phyloP scores from a whole-genome alignment of 257 asterid genomes.

The Buddleja alternifolia region DNA sequence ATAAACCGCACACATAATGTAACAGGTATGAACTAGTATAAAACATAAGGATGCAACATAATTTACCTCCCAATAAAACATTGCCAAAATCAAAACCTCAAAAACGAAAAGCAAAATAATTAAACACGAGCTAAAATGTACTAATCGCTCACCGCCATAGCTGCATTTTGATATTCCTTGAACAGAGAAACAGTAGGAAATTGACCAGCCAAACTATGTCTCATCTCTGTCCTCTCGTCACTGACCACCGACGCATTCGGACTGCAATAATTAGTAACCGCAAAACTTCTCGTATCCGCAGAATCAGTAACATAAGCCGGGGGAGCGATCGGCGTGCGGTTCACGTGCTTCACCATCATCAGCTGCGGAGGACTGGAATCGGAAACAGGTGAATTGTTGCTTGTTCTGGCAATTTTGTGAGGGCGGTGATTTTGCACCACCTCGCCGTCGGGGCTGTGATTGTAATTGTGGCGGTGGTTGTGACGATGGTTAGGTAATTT shows the following conservation, averaged over 20 bases:
- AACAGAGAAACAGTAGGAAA: slow-evolving; percentile 87
- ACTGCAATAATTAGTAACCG: slow-evolving; percentile 35
- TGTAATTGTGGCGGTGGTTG: slow-evolving; percentile 34
- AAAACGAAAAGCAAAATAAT: neutral
- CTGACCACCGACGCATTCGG: slow-evolving; percentile 49
- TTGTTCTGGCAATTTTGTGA: slow-evolving; percentile 47
- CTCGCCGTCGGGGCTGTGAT: slow-evolving; percentile 49
- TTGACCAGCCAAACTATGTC: slow-evolving; percentile 84
- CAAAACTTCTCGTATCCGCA: slow-evolving; percentile 29
- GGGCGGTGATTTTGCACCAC: slow-evolving; percentile 62
- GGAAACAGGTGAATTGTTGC: slow-evolving; percentile 34
- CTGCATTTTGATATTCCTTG: slow-evolving; percentile 94
- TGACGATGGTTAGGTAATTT: slow-evolving; percentile 37
- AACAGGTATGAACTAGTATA: neutral
- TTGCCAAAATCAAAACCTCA: slow-evolving; percentile 1
- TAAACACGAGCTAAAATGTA: neutral
- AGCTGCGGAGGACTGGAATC: slow-evolving; percentile 50
- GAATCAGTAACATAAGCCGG: slow-evolving; percentile 37
- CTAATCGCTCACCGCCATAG: slow-evolving; percentile 77
- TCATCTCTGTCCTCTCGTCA: slow-evolving; percentile 46
- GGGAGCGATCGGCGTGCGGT: slow-evolving; percentile 51
- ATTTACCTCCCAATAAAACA: slow-evolving; percentile 11
- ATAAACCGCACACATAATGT: neutral
- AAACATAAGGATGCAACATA: slow-evolving; percentile 8
- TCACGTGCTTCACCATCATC: slow-evolving; percentile 69